phyloP scores from a whole-genome alignment of 108 stramenopile species.

The Tribonema minus region DNA sequence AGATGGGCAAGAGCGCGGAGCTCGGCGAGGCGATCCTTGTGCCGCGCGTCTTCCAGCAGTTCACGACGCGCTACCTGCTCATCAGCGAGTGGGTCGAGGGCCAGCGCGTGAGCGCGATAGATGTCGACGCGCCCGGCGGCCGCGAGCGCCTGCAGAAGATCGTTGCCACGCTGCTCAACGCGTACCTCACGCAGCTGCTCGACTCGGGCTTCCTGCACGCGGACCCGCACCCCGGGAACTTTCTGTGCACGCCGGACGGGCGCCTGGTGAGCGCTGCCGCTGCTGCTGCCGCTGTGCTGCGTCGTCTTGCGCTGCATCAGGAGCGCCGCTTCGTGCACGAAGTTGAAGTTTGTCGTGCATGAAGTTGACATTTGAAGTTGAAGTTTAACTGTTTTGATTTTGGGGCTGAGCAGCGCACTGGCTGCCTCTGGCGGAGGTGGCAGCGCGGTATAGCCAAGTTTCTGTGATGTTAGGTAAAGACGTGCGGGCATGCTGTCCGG shows the following conservation, averaged over 20 bases:
- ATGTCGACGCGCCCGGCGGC: background rate
- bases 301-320: too few species aligned
- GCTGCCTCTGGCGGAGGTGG: too few species aligned
- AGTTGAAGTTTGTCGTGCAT: too few species aligned
- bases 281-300: too few species aligned
- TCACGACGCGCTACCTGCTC: slow-evolving; percentile 70
- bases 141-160: slow-evolving; percentile 23
- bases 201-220: slow-evolving; percentile 54
- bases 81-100: slow-evolving; percentile 91
- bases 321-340: too few species aligned
- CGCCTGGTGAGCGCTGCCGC: too few species aligned
- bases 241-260: slow-evolving; percentile 79
- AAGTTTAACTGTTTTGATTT: too few species aligned
- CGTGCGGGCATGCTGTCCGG: too few species aligned
- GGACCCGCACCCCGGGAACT: slow-evolving; percentile 60
- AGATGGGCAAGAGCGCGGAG: slow-evolving; percentile 42
- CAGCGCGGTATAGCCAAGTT: too few species aligned
- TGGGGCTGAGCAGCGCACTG: too few species aligned
- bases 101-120: slow-evolving; percentile 59
- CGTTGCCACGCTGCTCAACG: slow-evolving; percentile 36
- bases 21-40: slow-evolving; percentile 73
- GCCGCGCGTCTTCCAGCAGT: slow-evolving; percentile 68
- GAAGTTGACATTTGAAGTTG: too few species aligned
- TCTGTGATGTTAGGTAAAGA: too few species aligned
- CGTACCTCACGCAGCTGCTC: slow-evolving; percentile 50